Conservation (phyloP, 495 filamentous ascomycete species). For the Aspergillus diversus region DNA sequence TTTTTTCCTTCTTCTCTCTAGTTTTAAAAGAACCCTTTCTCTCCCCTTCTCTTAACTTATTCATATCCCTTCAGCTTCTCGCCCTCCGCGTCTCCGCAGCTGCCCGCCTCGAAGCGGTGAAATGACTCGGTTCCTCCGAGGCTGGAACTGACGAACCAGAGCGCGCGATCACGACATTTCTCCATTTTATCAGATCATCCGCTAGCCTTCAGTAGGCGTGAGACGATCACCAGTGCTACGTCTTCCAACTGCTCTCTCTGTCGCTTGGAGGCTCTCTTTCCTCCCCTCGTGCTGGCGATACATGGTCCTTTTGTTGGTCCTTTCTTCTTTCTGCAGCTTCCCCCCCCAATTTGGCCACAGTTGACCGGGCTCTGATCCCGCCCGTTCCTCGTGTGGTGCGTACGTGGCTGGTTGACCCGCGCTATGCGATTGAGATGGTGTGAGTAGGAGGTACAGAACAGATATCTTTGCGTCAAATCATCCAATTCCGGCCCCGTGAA, state of each 20-base stretch:
- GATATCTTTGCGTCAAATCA: slow-evolving; percentile 30
- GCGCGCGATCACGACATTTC: slow-evolving; percentile 54
- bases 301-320: slow-evolving; percentile 18
- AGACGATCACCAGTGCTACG: slow-evolving; percentile 28
- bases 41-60: not conserved
- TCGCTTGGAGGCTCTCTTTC: slow-evolving; percentile 17
- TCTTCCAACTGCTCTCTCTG: slow-evolving; percentile 26
- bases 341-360: slow-evolving; percentile 11
- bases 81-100: not conserved
- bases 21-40: not conserved
- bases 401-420: slow-evolving; percentile 36
- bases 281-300: slow-evolving; percentile 18
- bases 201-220: slow-evolving; percentile 32
- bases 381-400: slow-evolving; percentile 21
- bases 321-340: slow-evolving; percentile 14
- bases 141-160: slow-evolving; percentile 34
- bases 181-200: slow-evolving; percentile 56
- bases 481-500: slow-evolving; percentile 21
- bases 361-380: slow-evolving; percentile 16
- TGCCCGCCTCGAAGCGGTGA: slow-evolving; percentile 29
- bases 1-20: not conserved
- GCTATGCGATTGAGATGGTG: slow-evolving; percentile 32
- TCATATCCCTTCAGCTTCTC: not conserved
- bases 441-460: slow-evolving; percentile 19
- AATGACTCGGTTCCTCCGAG: slow-evolving; percentile 15